Conservation (phyloP, 306 rosid genomes). For the Castanea mollissima region DNA sequence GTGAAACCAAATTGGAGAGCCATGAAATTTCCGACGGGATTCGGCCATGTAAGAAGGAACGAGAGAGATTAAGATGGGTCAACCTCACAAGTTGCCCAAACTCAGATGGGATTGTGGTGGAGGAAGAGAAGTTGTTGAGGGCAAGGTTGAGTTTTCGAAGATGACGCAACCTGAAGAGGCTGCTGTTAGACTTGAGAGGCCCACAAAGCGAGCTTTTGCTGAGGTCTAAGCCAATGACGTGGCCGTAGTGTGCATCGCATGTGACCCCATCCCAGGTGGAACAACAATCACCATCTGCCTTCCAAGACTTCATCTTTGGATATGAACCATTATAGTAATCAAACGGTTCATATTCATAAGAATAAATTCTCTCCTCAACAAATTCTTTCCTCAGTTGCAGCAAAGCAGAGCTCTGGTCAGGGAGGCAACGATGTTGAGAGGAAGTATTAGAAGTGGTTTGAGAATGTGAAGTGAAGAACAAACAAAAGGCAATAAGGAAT, state of each 20-base stretch:
- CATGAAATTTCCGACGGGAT: not conserved
- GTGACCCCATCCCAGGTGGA: conserved; percentile 12
- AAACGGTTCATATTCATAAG: too few species aligned
- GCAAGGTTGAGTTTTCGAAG: conserved; percentile 28
- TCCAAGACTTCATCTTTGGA: conserved; percentile 23
- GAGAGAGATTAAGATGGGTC: conserved; percentile 6
- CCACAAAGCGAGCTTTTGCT: conserved; percentile 11
- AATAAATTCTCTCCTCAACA: too few species aligned
- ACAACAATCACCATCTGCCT: conserved; percentile 1
- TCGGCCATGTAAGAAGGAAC: not conserved
- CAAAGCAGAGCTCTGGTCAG: too few species aligned
- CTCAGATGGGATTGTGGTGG: not conserved
- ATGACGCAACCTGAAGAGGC: conserved; percentile 3
- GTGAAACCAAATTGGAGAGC: not conserved
- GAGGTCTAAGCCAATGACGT: conserved; percentile 20
- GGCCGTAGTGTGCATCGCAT: not conserved
- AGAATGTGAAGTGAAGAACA: too few species aligned
- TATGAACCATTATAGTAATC: not conserved
- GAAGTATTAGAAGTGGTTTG: too few species aligned
- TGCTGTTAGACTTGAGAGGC: conserved; percentile 14
- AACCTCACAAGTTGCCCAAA: conserved; percentile 15
- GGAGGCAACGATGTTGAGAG: too few species aligned
- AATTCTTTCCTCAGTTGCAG: too few species aligned
- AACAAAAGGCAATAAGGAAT: too few species aligned
- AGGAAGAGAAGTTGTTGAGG: conserved; percentile 3